phyloP scores from a whole-genome alignment of 805 yeast species.

The Komagataella phaffii region DNA sequence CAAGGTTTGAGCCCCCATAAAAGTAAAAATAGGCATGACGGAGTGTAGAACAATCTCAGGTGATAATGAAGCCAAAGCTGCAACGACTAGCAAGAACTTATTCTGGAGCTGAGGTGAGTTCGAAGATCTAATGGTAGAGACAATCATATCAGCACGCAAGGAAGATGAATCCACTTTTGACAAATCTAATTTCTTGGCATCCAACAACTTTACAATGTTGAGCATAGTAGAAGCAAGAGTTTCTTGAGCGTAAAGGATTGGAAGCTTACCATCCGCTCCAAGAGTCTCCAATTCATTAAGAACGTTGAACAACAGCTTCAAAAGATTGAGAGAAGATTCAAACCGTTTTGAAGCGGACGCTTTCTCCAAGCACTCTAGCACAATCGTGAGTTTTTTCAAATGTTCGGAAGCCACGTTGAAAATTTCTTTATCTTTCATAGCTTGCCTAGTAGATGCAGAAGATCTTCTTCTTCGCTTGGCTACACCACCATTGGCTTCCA shows the following conservation, averaged over 20 bases:
- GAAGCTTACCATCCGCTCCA: conserved; percentile 83
- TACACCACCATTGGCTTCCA: conserved; percentile 15
- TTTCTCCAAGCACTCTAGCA: conserved; percentile 68
- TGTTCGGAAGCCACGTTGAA: conserved; percentile 67
- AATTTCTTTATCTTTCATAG: conserved; percentile 60
- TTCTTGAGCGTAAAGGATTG: conserved; percentile 86
- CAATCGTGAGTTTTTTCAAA: conserved; percentile 60
- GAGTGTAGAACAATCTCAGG: conserved; percentile 90
- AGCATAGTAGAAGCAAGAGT: conserved; percentile 79
- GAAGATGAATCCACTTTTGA: conserved; percentile 39
- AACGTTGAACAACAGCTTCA: conserved; percentile 34
- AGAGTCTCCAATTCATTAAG: conserved; percentile 70
- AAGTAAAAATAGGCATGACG: conserved; percentile 98
- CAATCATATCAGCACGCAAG: conserved; percentile 80
- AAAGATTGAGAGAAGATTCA: conserved; percentile 20
- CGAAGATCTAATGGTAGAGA: conserved; percentile 80
- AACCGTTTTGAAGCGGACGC: conserved; percentile 10
- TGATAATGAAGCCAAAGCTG: conserved; percentile 75
- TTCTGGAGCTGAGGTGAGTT: conserved; percentile 93
- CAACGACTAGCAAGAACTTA: conserved; percentile 68
- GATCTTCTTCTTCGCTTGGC: conserved; percentile 80
- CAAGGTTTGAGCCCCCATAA: conserved; percentile 96
- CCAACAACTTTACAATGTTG: conserved; percentile 45
- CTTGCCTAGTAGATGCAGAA: conserved; percentile 62
- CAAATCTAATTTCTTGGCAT: conserved; percentile 17